Percentiles rank a stretch among this genome's conserved stretches.
Conservation (phyloP, 2,329 filamentous ascomycete genomes). For the Talaromyces pinophilus region DNA sequence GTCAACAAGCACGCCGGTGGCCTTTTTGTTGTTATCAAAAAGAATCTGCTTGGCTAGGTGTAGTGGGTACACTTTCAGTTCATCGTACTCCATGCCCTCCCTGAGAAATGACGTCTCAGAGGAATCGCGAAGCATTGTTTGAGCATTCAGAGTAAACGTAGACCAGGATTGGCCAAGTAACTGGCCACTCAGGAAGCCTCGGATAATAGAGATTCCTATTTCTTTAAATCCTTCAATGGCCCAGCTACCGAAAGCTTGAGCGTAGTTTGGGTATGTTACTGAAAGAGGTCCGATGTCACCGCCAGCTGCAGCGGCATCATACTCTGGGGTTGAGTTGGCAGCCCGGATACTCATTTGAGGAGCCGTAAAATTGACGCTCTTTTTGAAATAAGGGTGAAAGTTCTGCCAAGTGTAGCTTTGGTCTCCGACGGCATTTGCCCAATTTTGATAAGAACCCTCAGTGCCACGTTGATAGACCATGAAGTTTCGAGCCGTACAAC, state of each 20-base stretch:
- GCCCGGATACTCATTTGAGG: not conserved
- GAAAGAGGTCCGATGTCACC: conserved; percentile 30
- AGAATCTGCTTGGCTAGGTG: conserved; percentile 39
- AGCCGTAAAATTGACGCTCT: conserved; percentile 30
- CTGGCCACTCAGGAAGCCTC: conserved; percentile 33
- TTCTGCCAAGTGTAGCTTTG: conserved; percentile 36
- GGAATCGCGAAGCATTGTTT: conserved; percentile 25
- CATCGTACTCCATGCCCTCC: conserved; percentile 27
- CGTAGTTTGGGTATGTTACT: conserved; percentile 29
- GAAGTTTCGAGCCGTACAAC: conserved; percentile 20
- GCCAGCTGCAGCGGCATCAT: conserved; percentile 29
- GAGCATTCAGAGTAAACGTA: conserved; percentile 35
- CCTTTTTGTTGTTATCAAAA: conserved; percentile 35
- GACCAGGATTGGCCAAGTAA: conserved; percentile 29
- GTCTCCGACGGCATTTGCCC: conserved; percentile 42
- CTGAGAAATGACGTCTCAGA: conserved; percentile 32
- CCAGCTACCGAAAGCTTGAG: not conserved
- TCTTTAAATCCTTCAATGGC: conserved; percentile 24
- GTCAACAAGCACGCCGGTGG: conserved; percentile 30
- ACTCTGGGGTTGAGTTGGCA: conserved; percentile 27
- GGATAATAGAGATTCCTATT: conserved; percentile 31
- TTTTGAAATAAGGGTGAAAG: conserved; percentile 33
- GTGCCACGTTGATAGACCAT: not conserved
- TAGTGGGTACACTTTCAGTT: conserved; percentile 36
- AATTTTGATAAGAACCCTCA: conserved; percentile 32